These are phyloP conservation scores for Aspergillus hiratsukae DNA, from an alignment of 2,329 filamentous ascomycete genomes.

Conservation along the genomic window DNA sequence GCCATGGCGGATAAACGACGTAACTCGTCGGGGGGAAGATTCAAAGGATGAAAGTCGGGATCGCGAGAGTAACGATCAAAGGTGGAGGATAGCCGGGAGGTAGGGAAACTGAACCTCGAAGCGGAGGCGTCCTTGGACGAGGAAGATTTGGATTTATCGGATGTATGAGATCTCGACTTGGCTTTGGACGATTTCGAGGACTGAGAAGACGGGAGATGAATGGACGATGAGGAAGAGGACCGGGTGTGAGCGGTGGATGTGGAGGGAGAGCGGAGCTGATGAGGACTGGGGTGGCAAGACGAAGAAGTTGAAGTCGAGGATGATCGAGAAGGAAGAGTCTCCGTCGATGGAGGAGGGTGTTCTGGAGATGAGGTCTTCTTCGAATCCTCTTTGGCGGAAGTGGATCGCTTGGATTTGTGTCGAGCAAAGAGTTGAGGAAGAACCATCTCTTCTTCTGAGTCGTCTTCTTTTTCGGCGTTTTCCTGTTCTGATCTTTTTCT, in stretches of 20 bases:
- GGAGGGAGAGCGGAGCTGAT: constrained; percentile 2
- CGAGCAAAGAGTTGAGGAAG: constrained; percentile 38
- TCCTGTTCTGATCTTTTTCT: neutral
- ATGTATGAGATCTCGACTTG: constrained; percentile 12
- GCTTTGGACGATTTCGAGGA: constrained; percentile 18
- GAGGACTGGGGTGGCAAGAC: constrained; percentile 6
- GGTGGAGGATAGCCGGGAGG: constrained; percentile 8
- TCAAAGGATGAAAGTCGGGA: constrained; percentile 76
- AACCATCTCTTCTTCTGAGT: constrained; percentile 24
- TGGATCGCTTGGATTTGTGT: constrained; percentile 19
- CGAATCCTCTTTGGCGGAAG: constrained; percentile 8
- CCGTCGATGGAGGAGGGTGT: constrained; percentile 1
- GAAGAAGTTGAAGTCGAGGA: constrained; percentile 1
- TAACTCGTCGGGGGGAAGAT: constrained; percentile 83
- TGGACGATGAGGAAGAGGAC: constrained; percentile 5
- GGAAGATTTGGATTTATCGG: constrained; percentile 30
- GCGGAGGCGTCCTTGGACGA: constrained; percentile 24
- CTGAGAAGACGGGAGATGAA: constrained; percentile 9
- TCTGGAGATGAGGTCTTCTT: neutral
- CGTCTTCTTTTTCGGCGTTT: constrained; percentile 17
- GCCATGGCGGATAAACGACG: constrained; percentile 64
- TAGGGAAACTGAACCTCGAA: constrained; percentile 28
- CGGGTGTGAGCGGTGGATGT: constrained; percentile 4
- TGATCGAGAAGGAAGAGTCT: neutral
- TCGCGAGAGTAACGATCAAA: constrained; percentile 31